Evolutionary conservation across 331 rosid species (phyloP).

Genomic region (Quercus lobata): DNA sequence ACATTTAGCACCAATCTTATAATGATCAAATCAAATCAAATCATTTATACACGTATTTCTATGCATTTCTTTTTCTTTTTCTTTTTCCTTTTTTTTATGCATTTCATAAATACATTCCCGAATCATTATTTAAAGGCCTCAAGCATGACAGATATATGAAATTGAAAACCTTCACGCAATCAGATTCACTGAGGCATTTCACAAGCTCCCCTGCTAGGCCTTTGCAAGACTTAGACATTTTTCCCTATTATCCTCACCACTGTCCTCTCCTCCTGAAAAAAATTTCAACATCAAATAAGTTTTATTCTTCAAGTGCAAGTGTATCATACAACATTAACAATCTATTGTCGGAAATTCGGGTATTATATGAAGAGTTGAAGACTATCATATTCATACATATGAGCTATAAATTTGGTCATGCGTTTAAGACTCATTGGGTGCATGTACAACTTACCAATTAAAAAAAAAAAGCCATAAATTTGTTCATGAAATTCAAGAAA

Average conservation of each 20-base stretch:
- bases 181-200: constrained; percentile 90
- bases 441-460: too few species aligned
- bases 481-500: too few species aligned
- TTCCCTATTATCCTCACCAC: constrained; percentile 8
- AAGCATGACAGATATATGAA: not conserved
- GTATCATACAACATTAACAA: too few species aligned
- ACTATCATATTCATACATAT: too few species aligned
- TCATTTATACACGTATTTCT: constrained; percentile 4
- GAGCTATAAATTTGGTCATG: too few species aligned
- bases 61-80: not conserved
- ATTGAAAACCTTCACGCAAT: constrained; percentile 63
- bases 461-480: too few species aligned
- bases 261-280: not conserved
- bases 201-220: constrained; percentile 82
- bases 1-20: not conserved
- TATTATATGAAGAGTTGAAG: too few species aligned
- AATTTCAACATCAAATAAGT: too few species aligned
- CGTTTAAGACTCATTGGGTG: too few species aligned
- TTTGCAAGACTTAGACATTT: constrained; percentile 91
- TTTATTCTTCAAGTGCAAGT: too few species aligned
- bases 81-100: too few species aligned
- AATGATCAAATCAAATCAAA: constrained; percentile 10
- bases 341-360: too few species aligned
- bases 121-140: not conserved
- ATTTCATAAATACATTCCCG: not conserved